These are phyloP conservation scores for Diophrys sp. DNA, from an alignment of 73 alveolate genomes.

Conservation along the genomic window DNA sequence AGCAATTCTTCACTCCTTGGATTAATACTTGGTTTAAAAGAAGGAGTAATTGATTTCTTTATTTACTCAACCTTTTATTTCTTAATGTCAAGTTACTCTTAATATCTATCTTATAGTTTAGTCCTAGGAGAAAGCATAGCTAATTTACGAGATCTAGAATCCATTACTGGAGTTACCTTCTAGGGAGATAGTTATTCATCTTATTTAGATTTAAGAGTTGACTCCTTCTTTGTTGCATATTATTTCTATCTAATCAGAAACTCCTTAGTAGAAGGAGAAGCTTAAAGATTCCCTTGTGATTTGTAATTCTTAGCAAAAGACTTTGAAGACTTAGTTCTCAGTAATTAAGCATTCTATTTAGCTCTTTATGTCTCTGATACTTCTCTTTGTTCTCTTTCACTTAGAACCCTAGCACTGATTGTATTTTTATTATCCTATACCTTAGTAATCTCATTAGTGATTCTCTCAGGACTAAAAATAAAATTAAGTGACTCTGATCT, in stretches of 20 bases:
- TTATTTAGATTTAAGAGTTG: not conserved
- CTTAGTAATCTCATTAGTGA: not conserved
- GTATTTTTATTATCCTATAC: not conserved
- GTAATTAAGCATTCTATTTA: not conserved
- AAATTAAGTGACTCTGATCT: not conserved
- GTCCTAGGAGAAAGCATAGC: not conserved
- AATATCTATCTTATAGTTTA: not conserved
- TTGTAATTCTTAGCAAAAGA: not conserved
- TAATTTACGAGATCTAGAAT: not conserved
- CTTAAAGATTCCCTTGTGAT: not conserved
- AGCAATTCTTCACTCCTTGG: not conserved
- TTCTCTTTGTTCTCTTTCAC: not conserved
- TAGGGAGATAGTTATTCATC: not conserved
- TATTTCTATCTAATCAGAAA: not conserved
- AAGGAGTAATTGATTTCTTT: not conserved
- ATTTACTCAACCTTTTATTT: not conserved
- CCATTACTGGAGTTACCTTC: not conserved
- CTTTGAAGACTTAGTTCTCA: not conserved
- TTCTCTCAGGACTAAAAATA: not conserved
- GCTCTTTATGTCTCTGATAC: not conserved
- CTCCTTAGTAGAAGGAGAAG: not conserved
- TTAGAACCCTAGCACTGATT: too few species aligned
- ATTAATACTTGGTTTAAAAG: not conserved
- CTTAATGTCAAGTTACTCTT: not conserved
- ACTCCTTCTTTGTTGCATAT: not conserved